phyloP scores from a whole-genome alignment of 768 basidiomycete species.

The Imleria badia region DNA sequence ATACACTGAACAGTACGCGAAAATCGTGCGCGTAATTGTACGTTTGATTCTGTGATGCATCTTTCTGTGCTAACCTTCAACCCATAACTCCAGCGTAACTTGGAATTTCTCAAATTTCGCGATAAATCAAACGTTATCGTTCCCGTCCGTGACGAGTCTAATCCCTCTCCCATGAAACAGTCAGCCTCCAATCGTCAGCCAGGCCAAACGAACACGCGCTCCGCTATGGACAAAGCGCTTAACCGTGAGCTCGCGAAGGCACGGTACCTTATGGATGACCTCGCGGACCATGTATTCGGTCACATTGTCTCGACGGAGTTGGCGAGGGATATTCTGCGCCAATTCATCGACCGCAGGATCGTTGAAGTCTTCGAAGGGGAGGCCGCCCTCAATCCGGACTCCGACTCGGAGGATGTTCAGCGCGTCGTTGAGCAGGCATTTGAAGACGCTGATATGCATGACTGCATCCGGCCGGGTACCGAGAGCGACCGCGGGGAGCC shows the following conservation, averaged over 20 bases:
- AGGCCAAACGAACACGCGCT: not conserved
- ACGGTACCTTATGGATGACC: not conserved
- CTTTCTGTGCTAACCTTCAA: not conserved
- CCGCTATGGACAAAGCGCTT: not conserved
- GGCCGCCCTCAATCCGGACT: not conserved
- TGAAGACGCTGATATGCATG: not conserved
- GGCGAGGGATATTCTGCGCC: not conserved
- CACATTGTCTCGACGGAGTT: not conserved
- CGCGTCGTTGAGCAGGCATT: not conserved
- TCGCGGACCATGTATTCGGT: constrained; percentile 9
- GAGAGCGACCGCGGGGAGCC: not conserved
- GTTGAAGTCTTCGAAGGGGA: not conserved
- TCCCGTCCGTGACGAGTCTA: not conserved
- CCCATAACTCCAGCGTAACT: not conserved
- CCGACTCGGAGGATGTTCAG: not conserved
- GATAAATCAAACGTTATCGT: not conserved
- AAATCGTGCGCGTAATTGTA: not conserved
- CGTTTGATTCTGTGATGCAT: not conserved
- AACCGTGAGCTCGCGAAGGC: constrained; percentile 2
- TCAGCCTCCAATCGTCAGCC: not conserved
- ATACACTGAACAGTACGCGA: not conserved
- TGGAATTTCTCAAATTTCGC: not conserved
- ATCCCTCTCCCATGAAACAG: not conserved
- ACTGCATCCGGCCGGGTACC: not conserved
- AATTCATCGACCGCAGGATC: not conserved